phyloP scores from a whole-genome alignment of 2,329 filamentous ascomycete genomes.

The Penicillium concentricum region DNA sequence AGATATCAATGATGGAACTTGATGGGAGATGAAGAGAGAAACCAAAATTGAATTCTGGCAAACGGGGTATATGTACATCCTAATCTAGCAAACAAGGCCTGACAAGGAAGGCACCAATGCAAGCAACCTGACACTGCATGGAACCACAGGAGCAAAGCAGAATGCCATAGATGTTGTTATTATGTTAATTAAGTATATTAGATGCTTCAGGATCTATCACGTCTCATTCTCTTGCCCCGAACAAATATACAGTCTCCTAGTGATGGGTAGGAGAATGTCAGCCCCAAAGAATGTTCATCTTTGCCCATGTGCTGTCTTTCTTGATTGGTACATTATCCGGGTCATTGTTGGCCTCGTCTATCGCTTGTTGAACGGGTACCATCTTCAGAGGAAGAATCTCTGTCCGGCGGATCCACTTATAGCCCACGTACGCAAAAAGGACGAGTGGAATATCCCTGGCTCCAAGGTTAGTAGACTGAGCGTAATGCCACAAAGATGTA shows the following conservation, averaged over 20 bases:
- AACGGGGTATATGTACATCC: not conserved
- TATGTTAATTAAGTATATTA: not conserved
- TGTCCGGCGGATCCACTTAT: slow-evolving; percentile 66
- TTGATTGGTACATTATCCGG: slow-evolving; percentile 35
- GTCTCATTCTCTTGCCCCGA: not conserved
- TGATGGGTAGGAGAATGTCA: not conserved
- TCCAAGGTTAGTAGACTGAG: not conserved
- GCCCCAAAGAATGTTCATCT: slow-evolving; percentile 39
- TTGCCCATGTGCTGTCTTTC: slow-evolving; percentile 24
- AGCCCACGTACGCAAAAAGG: slow-evolving; percentile 56
- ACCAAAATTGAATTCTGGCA: not conserved
- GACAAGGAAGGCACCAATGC: not conserved
- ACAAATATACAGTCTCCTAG: not conserved
- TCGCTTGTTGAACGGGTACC: slow-evolving; percentile 54
- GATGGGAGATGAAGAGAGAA: not conserved
- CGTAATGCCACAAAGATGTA: not conserved
- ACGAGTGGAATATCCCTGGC: slow-evolving; percentile 62
- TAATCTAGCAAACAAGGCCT: not conserved
- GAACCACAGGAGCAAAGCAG: too few relatives aligned
- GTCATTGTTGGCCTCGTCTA: slow-evolving; percentile 46
- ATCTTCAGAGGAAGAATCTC: slow-evolving; percentile 52
- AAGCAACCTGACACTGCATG: not conserved
- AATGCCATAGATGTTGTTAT: not conserved
- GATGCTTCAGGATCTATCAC: not conserved
- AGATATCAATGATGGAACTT: not conserved